These are phyloP conservation scores for Kwoniella sp. DNA, from an alignment of 768 basidiomycete species.

Conservation along the genomic window DNA sequence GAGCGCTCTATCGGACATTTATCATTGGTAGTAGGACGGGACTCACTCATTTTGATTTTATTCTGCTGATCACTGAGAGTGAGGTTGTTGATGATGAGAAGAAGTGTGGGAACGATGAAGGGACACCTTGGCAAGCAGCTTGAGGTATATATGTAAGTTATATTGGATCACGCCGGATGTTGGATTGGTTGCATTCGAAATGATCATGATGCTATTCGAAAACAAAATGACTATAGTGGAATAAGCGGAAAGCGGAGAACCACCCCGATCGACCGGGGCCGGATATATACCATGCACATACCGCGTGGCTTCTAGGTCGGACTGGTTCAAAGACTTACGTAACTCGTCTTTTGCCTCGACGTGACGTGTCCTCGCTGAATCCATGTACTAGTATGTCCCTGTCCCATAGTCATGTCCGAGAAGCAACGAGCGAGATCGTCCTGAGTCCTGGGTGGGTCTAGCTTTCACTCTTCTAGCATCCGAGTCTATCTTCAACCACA, in stretches of 20 bases:
- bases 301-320: not conserved
- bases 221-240: not conserved
- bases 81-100: not conserved
- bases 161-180: not conserved
- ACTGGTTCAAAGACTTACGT: not conserved
- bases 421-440: not conserved
- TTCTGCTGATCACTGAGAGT: not conserved
- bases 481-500: not conserved
- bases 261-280: not conserved
- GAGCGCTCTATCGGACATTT: not conserved
- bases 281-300: not conserved
- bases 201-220: constrained; percentile 5
- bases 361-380: not conserved
- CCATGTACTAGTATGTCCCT: too few relatives aligned
- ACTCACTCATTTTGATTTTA: constrained; percentile 13
- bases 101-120: not conserved
- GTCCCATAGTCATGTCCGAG: not conserved
- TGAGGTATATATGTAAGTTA: not conserved
- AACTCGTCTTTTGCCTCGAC: not conserved
- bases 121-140: not conserved
- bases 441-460: too few relatives aligned
- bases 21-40: too few relatives aligned
- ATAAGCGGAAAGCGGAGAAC: not conserved
- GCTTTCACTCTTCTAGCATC: not conserved
- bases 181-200: constrained; percentile 8